Evolutionary conservation across 176 grass and related monocot species (phyloP), one percentile per base, ranked within the genome.

Genomic region (Stipa capillata): DNA sequence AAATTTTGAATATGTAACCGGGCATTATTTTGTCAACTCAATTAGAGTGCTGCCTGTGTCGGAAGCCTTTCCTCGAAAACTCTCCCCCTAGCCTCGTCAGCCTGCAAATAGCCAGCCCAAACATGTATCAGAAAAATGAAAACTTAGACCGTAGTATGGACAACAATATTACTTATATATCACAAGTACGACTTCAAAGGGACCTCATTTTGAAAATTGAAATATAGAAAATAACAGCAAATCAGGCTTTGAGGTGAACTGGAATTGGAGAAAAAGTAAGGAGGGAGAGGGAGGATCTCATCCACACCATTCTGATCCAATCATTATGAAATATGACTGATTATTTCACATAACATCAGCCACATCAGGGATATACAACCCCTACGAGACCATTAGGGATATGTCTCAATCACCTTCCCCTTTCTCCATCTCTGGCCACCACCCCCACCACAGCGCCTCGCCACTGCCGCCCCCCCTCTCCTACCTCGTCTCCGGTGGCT

Each of bases 21-120:
- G 28, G 35, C 32, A 28, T 18, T 7, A 82, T 13, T 60, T 42
- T 40, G 5, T 77, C 20, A 16, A 20, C 17, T 25, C 57, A 27
- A 23, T 72, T 73, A 78, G 56, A 7, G n/a, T n/a, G n/a, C 54
- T 72, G 65, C 12, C 55, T 74, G 74, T n/a, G 69, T 74, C 33
- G 81, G 59, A 41, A 79, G 76, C 51, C 58, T 88, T 70, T 74
- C 85, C 20, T 85, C 72, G 9, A 71, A 47, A 49, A 85, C 78
- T 74, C 90, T 77, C 45, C 85, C 86, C 29, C 74, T 85, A 32
- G 90, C 90, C 13, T 74, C 69, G 14, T 79, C 69, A 82, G 60
- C 79, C 90, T 91, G 78, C 77, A 85, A 52, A 51, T 8, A 73
- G 72, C 25, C 17, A 78, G 12, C 12, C 15, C 55, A 69, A 43